Evolutionary conservation across 495 filamentous ascomycete genomes (phyloP), one percentile per base, ranked within the genome.

Genomic region (Aspergillus bertholletiae): DNA sequence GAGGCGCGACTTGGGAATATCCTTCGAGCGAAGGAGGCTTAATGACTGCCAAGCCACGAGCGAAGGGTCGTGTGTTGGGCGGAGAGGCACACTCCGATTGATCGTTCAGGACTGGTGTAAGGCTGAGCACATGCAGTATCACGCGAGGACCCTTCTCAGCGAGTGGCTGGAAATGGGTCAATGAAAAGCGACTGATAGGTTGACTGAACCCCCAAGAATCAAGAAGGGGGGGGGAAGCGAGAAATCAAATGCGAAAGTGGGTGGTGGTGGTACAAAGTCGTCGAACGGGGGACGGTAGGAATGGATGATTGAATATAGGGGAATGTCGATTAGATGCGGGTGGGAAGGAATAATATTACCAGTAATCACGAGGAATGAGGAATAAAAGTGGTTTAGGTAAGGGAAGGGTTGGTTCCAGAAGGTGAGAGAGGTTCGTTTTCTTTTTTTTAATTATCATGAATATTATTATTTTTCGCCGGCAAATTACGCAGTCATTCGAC

Each of bases 81-180:
- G 58, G 61, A 56, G 58, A 60, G 57, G 49, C 55, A 58, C 57
- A 53, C 57, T 56, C 57, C 53, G 58, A 53, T 64, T 26, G 49
- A 44, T 49, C 27, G 45, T 26, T 53, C 35, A 44, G 22, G 51
- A 43, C 48, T 51, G 47, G 46, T 21, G 46, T 54, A 60, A 54
- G 61, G 61, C 61, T 60, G 58, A 60, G 61, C 49, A 51, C 37
- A 37, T 54, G 56, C 51, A 54, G 59, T 28, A 46, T 62, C 56
- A 55, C 46, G 51, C 46, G 46, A 49, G 46, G 46, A 37, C 30
- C 4, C 18, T 8, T 32, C 21, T 23, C 18, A 27, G 27, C 50
- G 39, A 27, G 21, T 43, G 54, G 54, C 13, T 55, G 37, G 46
- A 44, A 24, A 39, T 46, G 39, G 46, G 53, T 20, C n/a, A 21